phyloP scores from a whole-genome alignment of 441 rosid species.

The Pelargonium myrrhifolium region DNA sequence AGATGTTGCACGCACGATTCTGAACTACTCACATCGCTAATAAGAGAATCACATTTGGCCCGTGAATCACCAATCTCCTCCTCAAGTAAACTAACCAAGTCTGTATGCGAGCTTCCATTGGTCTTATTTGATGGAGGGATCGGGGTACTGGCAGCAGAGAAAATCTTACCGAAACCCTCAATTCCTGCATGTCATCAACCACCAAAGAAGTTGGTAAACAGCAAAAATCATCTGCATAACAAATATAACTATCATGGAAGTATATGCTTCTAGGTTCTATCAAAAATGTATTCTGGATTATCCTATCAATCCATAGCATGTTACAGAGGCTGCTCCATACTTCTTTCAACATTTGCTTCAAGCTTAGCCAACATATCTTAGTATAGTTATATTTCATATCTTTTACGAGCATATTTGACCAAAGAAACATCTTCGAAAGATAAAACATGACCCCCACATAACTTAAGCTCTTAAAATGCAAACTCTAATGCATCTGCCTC shows the following conservation, averaged over 20 bases:
- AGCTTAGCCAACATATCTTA: not conserved
- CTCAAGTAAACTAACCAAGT: conserved; percentile 48
- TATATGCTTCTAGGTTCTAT: not conserved
- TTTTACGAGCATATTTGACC: not conserved
- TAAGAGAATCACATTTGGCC: conserved; percentile 50
- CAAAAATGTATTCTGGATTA: not conserved
- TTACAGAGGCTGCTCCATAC: not conserved
- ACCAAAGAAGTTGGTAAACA: not conserved
- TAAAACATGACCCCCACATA: not conserved
- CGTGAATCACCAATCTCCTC: conserved; percentile 60
- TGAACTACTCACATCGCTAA: conserved; percentile 31
- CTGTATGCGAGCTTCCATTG: conserved; percentile 22
- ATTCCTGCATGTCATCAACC: conserved; percentile 48
- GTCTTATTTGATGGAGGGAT: conserved; percentile 25
- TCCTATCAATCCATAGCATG: not conserved
- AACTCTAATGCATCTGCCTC: not conserved
- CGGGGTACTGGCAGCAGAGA: conserved; percentile 37
- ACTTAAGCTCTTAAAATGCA: not conserved
- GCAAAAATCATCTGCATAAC: not conserved
- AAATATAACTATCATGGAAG: not conserved
- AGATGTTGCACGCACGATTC: conserved; percentile 33
- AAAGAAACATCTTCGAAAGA: not conserved
- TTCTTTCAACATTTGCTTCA: not conserved
- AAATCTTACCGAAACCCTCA: conserved; percentile 67
- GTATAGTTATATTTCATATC: not conserved